phyloP scores from a whole-genome alignment of 2,329 filamentous ascomycete species.

The Scedosporium apiospermum region DNA sequence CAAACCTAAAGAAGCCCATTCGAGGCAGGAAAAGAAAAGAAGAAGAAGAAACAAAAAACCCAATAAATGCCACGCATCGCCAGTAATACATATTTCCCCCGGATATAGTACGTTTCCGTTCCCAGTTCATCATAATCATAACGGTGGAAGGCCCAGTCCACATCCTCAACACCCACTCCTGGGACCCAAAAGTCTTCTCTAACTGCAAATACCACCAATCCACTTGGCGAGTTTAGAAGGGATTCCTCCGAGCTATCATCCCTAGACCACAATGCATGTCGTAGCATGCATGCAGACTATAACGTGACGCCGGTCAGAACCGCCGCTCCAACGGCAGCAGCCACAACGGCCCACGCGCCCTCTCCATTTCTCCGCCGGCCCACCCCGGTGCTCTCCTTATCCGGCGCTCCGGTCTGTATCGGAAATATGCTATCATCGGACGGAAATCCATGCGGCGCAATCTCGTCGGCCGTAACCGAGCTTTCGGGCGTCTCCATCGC shows the following conservation, averaged over 20 bases:
- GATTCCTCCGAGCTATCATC: background rate
- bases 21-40: background rate
- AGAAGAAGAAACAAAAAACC: background rate
- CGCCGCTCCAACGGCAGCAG: background rate
- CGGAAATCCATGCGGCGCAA: background rate
- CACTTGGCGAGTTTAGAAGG: too few relatives aligned
- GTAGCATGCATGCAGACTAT: background rate
- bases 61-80: background rate
- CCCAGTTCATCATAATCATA: background rate
- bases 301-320: background rate
- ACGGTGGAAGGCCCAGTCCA: background rate
- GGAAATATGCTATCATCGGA: conserved; percentile 1
- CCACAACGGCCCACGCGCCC: background rate
- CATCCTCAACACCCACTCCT: background rate
- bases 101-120: background rate
- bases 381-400: background rate
- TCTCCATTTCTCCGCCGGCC: background rate
- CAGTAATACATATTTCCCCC: background rate
- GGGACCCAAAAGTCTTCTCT: too few relatives aligned
- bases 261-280: background rate
- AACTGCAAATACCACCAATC: too few relatives aligned
- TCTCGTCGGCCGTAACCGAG: background rate
- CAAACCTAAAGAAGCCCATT: background rate
- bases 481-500: conserved; percentile 1
- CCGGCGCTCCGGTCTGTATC: background rate